These are phyloP conservation scores for Proliferodiscus dingleyae DNA, from an alignment of 2,329 filamentous ascomycete genomes.

Conservation along the genomic window DNA sequence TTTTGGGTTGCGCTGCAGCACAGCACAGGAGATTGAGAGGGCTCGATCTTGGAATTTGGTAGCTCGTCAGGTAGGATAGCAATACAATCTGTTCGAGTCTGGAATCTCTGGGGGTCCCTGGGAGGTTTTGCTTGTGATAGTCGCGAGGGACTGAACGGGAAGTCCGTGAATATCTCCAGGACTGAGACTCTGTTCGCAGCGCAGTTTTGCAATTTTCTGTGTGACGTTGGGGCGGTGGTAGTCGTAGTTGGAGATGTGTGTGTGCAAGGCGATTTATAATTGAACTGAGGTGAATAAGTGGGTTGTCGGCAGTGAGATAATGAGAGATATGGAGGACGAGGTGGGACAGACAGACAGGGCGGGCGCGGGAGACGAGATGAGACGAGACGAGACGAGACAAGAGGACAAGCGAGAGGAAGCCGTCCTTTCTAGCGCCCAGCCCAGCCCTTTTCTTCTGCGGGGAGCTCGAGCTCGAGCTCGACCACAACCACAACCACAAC, in stretches of 20 bases:
- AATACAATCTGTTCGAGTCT: too few species aligned
- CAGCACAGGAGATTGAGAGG: too few species aligned
- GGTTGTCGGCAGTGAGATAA: background rate
- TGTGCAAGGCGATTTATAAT: background rate
- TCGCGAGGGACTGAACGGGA: background rate
- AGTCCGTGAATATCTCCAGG: background rate
- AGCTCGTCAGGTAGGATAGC: too few species aligned
- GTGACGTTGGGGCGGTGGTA: slow-evolving; percentile 1
- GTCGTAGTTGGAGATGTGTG: background rate
- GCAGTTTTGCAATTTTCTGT: background rate
- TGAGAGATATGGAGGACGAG: too few species aligned
- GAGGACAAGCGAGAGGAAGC: too few species aligned
- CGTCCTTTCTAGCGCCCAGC: too few species aligned
- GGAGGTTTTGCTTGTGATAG: background rate
- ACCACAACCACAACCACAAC: too few species aligned
- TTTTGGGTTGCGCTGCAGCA: too few species aligned
- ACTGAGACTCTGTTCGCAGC: background rate
- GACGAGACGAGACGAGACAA: background rate
- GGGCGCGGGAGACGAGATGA: background rate
- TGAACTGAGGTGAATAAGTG: background rate
- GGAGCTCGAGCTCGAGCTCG: too few species aligned
- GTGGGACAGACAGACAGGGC: slow-evolving; percentile 1
- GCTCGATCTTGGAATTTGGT: too few species aligned
- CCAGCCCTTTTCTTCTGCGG: too few species aligned
- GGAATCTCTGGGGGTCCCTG: too few species aligned